Evolutionary conservation across 257 asterid genomes (phyloP), one percentile per base, ranked within the genome.

Genomic region (Orobanche coerulescens): DNA sequence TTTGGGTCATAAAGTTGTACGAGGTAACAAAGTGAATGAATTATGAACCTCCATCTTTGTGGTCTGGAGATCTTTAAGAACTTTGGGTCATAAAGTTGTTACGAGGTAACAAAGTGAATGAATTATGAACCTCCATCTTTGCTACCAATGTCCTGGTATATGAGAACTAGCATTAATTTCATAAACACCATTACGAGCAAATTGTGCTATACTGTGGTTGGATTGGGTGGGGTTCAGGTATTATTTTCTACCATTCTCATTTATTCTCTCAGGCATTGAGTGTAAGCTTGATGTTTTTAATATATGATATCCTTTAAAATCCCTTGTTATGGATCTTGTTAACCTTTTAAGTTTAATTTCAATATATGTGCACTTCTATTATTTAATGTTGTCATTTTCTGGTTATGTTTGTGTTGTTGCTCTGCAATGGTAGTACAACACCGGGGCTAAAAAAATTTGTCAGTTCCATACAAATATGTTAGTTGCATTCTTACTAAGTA

Each of bases 161-260:
- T 2, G 25, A 51, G 13, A 51, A 39, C 0, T 5, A 24, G 9
- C 31, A 3, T 11, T 4, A n/a, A n/a, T n/a, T n/a, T n/a, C n/a
- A 11, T 37, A 37, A 37, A 11, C 44, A 40, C 4, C 48, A n/a
- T 16, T 15, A 42, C 1, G 65, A 39, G 22, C 53, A 20, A 2
- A 53, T 8, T 16, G 5, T 63, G 22, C 62, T 47, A 12, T 19
- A 54, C 22, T 56, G 20, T 4, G 25, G 48, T 58, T 50, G 65
- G 60, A 67, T 58, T 4, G 30, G 44, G 64, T 23, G 15, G 10
- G 16, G 13, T 25, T 58, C 66, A 58, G 75, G 74, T 68, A 63
- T 48, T 61, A 58, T 58, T 49, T 59, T 40, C 24, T 12, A 26
- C 16, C 39, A 30, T 54, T 44, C 10, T 15, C 6, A 12, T 61